Percentiles rank a stretch among this genome's conserved stretches.
Evolutionary conservation across 2,329 filamentous ascomycete species (phyloP).

Genomic region (Macrophomina tecta): DNA sequence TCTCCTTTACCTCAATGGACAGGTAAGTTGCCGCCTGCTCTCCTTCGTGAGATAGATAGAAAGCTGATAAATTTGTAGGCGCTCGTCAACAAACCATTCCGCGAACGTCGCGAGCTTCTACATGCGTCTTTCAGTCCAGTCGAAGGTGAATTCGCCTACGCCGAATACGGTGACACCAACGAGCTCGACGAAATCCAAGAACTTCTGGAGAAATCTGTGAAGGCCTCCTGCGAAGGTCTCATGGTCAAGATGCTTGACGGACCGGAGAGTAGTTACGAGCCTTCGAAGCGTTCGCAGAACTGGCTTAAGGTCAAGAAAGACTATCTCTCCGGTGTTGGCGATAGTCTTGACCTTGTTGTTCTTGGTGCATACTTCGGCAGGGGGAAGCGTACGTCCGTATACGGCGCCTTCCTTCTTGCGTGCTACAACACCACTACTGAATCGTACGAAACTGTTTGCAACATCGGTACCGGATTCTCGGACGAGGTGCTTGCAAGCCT

Average conservation of each 20-base stretch:
- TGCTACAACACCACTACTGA: constrained; percentile 86
- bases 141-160: constrained; percentile 91
- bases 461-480: constrained; percentile 96
- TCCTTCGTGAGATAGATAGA: background rate
- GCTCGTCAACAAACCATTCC: constrained; percentile 83
- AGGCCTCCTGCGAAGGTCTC: constrained; percentile 92
- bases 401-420: constrained; percentile 92
- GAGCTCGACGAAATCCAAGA: constrained; percentile 92
- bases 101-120: constrained; percentile 80
- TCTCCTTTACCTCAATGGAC: constrained; percentile 88
- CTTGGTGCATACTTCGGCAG: constrained; percentile 92
- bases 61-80: constrained; percentile 52
- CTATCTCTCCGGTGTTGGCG: constrained; percentile 90
- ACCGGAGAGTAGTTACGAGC: constrained; percentile 90
- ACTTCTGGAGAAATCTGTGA: constrained; percentile 92
- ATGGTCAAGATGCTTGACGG: constrained; percentile 99
- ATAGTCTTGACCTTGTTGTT: constrained; percentile 95
- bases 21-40: constrained; percentile 53
- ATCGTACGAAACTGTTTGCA: constrained; percentile 93
- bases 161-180: constrained; percentile 82
- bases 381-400: constrained; percentile 94
- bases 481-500: constrained; percentile 92
- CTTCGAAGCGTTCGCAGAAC: constrained; percentile 93
- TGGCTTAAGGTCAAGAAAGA: constrained; percentile 99
- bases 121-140: constrained; percentile 73